These are phyloP conservation scores for Mortierella hygrophila DNA, from an alignment of 192 early-diverging fungal species.

Conservation along the genomic window DNA sequence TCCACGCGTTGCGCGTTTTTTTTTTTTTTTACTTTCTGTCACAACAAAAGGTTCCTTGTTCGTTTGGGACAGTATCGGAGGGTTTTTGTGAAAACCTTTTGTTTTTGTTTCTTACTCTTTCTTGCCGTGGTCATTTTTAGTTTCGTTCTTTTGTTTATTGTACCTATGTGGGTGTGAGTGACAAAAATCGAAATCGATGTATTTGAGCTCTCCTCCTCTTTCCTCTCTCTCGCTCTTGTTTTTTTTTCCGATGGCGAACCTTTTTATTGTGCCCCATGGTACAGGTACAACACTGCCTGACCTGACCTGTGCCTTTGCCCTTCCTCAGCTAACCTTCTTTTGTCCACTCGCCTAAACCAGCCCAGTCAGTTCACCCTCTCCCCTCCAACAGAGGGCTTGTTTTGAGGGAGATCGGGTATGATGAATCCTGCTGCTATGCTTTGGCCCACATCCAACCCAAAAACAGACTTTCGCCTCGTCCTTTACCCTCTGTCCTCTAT, in stretches of 20 bases:
- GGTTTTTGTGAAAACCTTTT: not conserved
- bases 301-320: not conserved
- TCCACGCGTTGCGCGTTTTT: not conserved
- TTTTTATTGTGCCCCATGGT: conserved; percentile 2
- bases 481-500: not conserved
- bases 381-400: not conserved
- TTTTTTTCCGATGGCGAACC: not conserved
- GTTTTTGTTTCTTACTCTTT: not conserved
- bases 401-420: not conserved
- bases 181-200: conserved; percentile 4
- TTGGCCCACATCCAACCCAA: not conserved
- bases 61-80: not conserved
- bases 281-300: not conserved
- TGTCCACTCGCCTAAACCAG: not conserved
- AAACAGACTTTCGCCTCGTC: not conserved
- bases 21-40: not conserved
- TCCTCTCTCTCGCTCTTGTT: not conserved
- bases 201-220: not conserved
- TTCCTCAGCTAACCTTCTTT: no score
- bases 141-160: not conserved
- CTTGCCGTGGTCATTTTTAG: not conserved
- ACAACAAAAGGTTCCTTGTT: not conserved
- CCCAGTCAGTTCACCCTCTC: not conserved
- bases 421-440: not conserved
- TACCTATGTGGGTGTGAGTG: not conserved